Evolutionary conservation across 2,329 filamentous ascomycete species (phyloP).

Genomic region (Rutstroemia sp.): DNA sequence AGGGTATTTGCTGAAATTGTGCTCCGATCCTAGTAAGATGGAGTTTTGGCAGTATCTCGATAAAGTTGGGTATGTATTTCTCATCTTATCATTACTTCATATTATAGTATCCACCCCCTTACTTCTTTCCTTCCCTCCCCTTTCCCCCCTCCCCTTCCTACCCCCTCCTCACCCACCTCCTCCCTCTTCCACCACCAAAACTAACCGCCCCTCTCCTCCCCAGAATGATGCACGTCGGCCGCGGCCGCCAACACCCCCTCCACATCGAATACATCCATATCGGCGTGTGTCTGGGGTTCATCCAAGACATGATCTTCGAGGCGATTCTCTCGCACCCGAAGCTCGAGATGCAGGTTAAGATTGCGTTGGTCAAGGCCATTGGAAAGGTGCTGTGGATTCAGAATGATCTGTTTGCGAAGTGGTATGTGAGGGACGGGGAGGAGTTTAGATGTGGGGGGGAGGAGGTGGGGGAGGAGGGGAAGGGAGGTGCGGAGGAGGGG

Average conservation of each 20-base stretch:
- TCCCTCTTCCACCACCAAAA: no score
- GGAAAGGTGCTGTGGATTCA: slow-evolving; percentile 84
- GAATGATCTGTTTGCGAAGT: slow-evolving; percentile 79
- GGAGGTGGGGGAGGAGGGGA: neutral
- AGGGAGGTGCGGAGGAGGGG: neutral
- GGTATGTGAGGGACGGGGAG: slow-evolving; percentile 42
- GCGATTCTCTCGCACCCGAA: slow-evolving; percentile 58
- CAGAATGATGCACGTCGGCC: slow-evolving; percentile 8
- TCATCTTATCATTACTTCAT: neutral
- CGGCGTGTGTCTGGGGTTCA: slow-evolving; percentile 62
- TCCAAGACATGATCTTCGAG: slow-evolving; percentile 71
- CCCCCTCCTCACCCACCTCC: neutral
- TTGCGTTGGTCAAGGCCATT: slow-evolving; percentile 66
- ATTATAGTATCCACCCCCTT: neutral
- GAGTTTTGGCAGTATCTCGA: slow-evolving; percentile 66
- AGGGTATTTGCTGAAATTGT: slow-evolving; percentile 3
- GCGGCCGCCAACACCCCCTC: slow-evolving; percentile 2
- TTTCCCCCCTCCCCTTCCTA: neutral
- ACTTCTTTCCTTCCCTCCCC: neutral
- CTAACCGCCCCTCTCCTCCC: no score
- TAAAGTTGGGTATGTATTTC: slow-evolving; percentile 53
- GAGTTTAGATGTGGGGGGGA: slow-evolving; percentile 6
- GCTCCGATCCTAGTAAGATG: slow-evolving; percentile 5
- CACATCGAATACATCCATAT: slow-evolving; percentile 68
- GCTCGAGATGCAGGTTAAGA: slow-evolving; percentile 60